A percentile compares a stretch with the other conserved stretches of the same genome.
Conservation (phyloP, 1,139 yeast genomes). For the Yamadazyma blattariae region DNA sequence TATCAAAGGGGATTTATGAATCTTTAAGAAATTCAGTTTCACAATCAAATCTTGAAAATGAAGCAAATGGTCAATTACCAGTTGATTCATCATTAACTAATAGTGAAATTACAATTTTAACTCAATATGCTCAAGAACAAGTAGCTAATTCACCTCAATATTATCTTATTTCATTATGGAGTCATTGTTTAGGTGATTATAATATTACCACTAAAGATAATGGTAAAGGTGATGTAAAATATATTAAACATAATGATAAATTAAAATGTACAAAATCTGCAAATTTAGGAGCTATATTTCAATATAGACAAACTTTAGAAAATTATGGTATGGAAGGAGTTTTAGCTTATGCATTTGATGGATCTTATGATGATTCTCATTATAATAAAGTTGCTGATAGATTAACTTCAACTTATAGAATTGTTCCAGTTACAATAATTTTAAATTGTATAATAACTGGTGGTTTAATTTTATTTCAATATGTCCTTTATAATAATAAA, state of each 20-base stretch:
- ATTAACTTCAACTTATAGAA: conserved; percentile 18
- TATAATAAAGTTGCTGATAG: conserved; percentile 18
- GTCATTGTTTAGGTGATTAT: conserved; percentile 49
- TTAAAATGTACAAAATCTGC: conserved; percentile 19
- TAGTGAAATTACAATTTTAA: conserved; percentile 46
- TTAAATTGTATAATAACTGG: conserved; percentile 13
- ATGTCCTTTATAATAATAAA: conserved; percentile 34
- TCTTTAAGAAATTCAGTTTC: conserved; percentile 40
- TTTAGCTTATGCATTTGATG: conserved; percentile 44
- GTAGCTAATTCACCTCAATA: conserved; percentile 53
- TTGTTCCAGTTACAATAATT: conserved; percentile 19
- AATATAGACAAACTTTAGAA: conserved; percentile 42
- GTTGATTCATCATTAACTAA: conserved; percentile 43
- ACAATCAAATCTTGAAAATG: conserved; percentile 6
- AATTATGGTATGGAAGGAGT: conserved; percentile 41
- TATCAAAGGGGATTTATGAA: conserved; percentile 49
- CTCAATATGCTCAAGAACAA: conserved; percentile 45
- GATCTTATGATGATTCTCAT: conserved; percentile 16
- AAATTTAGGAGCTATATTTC: conserved; percentile 29
- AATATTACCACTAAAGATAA: conserved; percentile 18
- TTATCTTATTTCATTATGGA: conserved; percentile 38
- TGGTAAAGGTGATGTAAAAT: conserved; percentile 13
- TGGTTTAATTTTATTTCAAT: conserved; percentile 24
- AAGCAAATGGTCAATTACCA: conserved; percentile 19
- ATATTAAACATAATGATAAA: conserved; percentile 17